phyloP scores from a whole-genome alignment of 78 protist genomes.

The Dictyostelium brefeldianum region DNA sequence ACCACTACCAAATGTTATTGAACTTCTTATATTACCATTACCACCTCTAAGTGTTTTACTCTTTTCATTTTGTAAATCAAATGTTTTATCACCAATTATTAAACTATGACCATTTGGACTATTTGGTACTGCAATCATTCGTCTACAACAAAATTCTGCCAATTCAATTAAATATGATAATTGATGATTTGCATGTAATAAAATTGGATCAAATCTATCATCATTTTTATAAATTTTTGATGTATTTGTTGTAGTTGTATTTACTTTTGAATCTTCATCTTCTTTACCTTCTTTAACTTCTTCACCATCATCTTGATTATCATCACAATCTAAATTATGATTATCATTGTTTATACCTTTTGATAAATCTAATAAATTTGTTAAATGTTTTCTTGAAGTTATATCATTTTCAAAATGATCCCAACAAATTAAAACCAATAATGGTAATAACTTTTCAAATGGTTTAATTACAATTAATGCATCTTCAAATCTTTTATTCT shows the following conservation, averaged over 20 bases:
- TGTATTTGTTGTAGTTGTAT: too few relatives aligned
- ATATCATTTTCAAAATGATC: conserved; percentile 69
- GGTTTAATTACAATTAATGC: conserved; percentile 53
- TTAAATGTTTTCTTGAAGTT: conserved; percentile 7
- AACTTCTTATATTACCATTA: background rate
- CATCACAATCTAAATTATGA: background rate
- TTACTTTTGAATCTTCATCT: background rate
- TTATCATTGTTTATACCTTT: background rate
- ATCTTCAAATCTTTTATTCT: conserved; percentile 33
- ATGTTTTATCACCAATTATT: conserved; percentile 18
- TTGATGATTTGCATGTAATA: conserved; percentile 56
- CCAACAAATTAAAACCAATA: conserved; percentile 64
- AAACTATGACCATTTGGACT: conserved; percentile 35
- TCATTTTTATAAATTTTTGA: background rate
- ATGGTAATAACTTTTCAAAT: conserved; percentile 50
- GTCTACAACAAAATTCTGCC: conserved; percentile 68
- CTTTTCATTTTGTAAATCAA: conserved; percentile 10
- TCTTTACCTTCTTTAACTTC: background rate
- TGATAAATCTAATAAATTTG: conserved; percentile 12
- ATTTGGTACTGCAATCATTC: conserved; percentile 68
- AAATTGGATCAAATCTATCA: conserved; percentile 20
- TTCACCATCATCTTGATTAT: background rate
- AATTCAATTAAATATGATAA: conserved; percentile 57
- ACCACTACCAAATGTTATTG: too few relatives aligned
- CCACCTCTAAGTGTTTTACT: background rate